These are phyloP conservation scores for Karstenula rhodostoma DNA, from an alignment of 2,329 filamentous ascomycete genomes.

Conservation along the genomic window DNA sequence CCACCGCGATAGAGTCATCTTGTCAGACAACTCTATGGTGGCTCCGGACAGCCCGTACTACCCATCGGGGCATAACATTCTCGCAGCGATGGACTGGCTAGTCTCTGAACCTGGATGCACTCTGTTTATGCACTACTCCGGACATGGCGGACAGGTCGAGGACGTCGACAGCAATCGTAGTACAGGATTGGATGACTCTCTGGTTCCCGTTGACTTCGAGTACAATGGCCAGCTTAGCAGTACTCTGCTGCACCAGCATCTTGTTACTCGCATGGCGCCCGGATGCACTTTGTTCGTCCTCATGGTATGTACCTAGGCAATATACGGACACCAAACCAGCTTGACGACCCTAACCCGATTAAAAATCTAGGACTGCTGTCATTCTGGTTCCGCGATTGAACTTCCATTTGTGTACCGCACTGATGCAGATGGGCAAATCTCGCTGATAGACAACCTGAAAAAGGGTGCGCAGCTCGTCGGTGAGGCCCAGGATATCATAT, in stretches of 20 bases:
- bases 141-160: conserved; percentile 64
- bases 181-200: conserved; percentile 57
- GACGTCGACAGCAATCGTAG: conserved; percentile 52
- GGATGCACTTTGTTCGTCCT: conserved; percentile 63
- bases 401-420: conserved; percentile 66
- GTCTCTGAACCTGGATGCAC: conserved; percentile 61
- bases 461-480: conserved; percentile 59
- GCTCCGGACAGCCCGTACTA: conserved; percentile 44
- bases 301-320: conserved; percentile 40
- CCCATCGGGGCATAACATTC: conserved; percentile 55
- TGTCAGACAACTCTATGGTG: conserved; percentile 51
- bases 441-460: conserved; percentile 63
- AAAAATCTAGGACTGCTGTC: conserved; percentile 63
- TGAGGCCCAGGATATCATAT: conserved; percentile 60
- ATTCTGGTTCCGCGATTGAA: conserved; percentile 67
- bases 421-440: conserved; percentile 65
- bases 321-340: too few relatives aligned
- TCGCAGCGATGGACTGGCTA: conserved; percentile 67
- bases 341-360: not conserved
- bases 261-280: conserved; percentile 61
- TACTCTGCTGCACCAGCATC: conserved; percentile 60
- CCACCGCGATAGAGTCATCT: conserved; percentile 54
- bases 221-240: conserved; percentile 63
- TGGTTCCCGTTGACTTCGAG: conserved; percentile 63
- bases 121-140: conserved; percentile 66